These are phyloP conservation scores for Aegilops longissima DNA, from an alignment of 176 grass and related monocot species.

Conservation along the genomic window DNA sequence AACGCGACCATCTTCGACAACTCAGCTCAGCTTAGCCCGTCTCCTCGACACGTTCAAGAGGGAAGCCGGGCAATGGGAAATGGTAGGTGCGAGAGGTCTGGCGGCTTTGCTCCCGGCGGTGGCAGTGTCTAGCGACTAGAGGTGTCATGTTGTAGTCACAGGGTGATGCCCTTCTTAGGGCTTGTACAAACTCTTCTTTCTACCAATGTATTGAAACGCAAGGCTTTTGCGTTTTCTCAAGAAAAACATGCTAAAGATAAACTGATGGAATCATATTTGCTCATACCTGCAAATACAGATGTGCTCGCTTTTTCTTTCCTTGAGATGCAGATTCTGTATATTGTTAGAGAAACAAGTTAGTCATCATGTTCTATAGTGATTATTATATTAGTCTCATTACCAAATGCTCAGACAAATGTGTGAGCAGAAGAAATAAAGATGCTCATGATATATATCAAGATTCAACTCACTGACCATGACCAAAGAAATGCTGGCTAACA, in stretches of 20 bases:
- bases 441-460: not conserved
- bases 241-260: constrained; percentile 4
- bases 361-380: constrained; percentile 14
- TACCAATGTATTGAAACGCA: too few species aligned
- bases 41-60: too few species aligned
- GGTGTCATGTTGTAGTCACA: too few species aligned
- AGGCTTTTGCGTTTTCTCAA: too few species aligned
- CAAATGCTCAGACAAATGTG: constrained; percentile 4
- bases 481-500: constrained; percentile 36
- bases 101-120: too few species aligned
- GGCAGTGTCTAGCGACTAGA: too few species aligned
- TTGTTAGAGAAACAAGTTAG: not conserved
- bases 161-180: too few species aligned
- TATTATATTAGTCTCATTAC: constrained; percentile 16
- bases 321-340: not conserved
- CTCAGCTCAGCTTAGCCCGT: too few species aligned
- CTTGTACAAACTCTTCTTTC: too few species aligned
- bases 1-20: too few species aligned
- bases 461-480: constrained; percentile 37
- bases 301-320: not conserved
- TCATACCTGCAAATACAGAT: not conserved
- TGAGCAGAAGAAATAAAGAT: constrained; percentile 30
- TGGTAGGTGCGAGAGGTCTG: too few species aligned
- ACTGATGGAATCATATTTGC: not conserved
- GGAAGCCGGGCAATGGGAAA: too few species aligned